These are phyloP conservation scores for Saturnispora halmiae DNA, from an alignment of 805 yeast genomes.

Conservation along the genomic window DNA sequence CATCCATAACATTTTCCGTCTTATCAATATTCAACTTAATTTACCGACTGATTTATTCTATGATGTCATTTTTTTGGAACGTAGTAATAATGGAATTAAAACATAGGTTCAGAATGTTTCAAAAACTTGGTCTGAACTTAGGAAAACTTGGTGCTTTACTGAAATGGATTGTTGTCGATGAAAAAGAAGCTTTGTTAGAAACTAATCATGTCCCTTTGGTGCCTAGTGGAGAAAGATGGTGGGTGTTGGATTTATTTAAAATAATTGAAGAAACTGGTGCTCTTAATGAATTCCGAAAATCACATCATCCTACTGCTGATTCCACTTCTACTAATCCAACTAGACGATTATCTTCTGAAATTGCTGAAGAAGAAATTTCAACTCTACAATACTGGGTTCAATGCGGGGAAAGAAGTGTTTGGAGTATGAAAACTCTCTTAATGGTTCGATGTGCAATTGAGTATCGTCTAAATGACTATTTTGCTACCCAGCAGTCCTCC, in stretches of 20 bases:
- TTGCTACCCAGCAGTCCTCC: not conserved
- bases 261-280: conserved; percentile 69
- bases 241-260: conserved; percentile 62
- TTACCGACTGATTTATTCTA: conserved; percentile 27
- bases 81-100: conserved; percentile 69
- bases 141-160: conserved; percentile 46
- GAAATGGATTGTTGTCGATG: conserved; percentile 77
- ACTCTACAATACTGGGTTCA: conserved; percentile 74
- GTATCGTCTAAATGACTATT: conserved; percentile 74
- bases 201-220: conserved; percentile 80
- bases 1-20: not conserved
- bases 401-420: conserved; percentile 86
- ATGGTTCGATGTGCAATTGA: conserved; percentile 88
- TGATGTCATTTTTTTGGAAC: conserved; percentile 32
- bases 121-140: conserved; percentile 53
- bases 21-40: conserved; percentile 1
- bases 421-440: conserved; percentile 81
- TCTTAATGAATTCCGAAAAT: conserved; percentile 14
- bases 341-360: not conserved
- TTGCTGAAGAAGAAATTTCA: conserved; percentile 35
- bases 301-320: not conserved
- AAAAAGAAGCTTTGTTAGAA: conserved; percentile 69
- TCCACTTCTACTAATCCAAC: not conserved
- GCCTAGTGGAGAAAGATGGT: conserved; percentile 62
- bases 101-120: conserved; percentile 73